phyloP scores from a whole-genome alignment of 495 filamentous ascomycete species.

The Talaromyces proteolyticus region DNA sequence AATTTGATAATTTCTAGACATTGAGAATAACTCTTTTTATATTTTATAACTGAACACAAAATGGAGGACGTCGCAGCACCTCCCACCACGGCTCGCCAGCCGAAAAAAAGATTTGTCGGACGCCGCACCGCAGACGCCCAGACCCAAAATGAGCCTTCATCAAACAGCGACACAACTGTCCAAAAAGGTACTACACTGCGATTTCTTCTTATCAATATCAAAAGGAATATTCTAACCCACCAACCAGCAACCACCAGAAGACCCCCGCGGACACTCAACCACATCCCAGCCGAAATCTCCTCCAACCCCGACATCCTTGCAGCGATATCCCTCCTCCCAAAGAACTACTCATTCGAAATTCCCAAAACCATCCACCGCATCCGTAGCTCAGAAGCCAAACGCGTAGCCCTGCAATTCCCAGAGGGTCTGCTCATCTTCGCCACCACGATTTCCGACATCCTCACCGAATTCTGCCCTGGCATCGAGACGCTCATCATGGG shows the following conservation, averaged over 20 bases:
- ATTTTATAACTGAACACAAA: not conserved
- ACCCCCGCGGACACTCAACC: constrained; percentile 72
- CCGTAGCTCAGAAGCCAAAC: constrained; percentile 66
- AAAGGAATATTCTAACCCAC: constrained; percentile 13
- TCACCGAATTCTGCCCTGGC: constrained; percentile 88
- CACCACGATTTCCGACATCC: constrained; percentile 95
- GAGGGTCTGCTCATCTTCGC: constrained; percentile 94
- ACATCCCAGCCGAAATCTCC: constrained; percentile 82
- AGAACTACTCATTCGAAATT: constrained; percentile 97
- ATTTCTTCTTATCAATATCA: not conserved
- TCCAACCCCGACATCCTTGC: constrained; percentile 83
- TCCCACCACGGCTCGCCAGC: constrained; percentile 27
- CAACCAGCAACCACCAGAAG: constrained; percentile 56
- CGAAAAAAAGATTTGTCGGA: constrained; percentile 78
- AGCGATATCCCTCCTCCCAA: constrained; percentile 79
- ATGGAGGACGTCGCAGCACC: not conserved
- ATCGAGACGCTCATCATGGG: constrained; percentile 96
- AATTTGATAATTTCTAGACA: too few relatives aligned
- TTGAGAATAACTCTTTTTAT: too few relatives aligned
- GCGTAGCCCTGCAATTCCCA: constrained; percentile 90
- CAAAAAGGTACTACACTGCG: constrained; percentile 27
- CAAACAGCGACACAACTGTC: constrained; percentile 37
- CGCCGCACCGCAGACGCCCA: constrained; percentile 54
- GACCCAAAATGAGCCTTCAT: constrained; percentile 31
- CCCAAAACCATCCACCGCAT: constrained; percentile 97